Evolutionary conservation across 371 early-diverging fungal species (phyloP), one percentile per base, ranked within the genome.

Genomic region (Mortierella sp.): DNA sequence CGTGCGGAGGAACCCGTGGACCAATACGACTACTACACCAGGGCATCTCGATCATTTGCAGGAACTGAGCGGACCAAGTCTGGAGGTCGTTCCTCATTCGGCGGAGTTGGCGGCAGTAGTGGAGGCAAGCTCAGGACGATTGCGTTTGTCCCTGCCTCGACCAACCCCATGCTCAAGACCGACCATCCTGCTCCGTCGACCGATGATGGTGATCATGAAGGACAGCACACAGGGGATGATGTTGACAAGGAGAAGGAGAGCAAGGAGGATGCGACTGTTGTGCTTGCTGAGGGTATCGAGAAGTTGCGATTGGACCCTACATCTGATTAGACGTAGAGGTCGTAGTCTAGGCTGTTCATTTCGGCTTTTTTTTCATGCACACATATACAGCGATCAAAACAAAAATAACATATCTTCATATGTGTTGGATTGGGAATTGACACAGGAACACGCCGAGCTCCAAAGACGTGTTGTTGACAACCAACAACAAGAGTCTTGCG

Each of bases 91-190:
- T 24, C 43, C 26, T 16, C 65, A 16, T 41, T 43, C 22, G 37
- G 47, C 39, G 26, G 44, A 34, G 47, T 45, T 29, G 44, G 63
- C 16, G 31, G 53, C n/a, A 24, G 41, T 22, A 53, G 24, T 41
- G 52, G 55, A 6, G 41, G 43, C 39, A 61, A 31, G 41, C 78
- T 61, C 22, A 34, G 73, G 2, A 67, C 66, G 41, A 68, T 77
- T 29, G 53, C 73, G 13, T 77, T 77, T 40, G 73, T 77, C 16
- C 78, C 77, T 53, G 77, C 77, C 4, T 77, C 77, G 16, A 71
- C 50, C 45, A 77, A 72, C 34, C 26, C 72, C 1, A 31, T 37
- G 45, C 71, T 71, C 72, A 71, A 66, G 24, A n/a, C 66, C 19
- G 63, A 52, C 13, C 40, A 40, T 22, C 31, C 47, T 44, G 66